A percentile compares a stretch with the other conserved stretches of the same genome.
Evolutionary conservation across 768 basidiomycete genomes (phyloP).

Genomic region (Cyclocybe cylindracea): DNA sequence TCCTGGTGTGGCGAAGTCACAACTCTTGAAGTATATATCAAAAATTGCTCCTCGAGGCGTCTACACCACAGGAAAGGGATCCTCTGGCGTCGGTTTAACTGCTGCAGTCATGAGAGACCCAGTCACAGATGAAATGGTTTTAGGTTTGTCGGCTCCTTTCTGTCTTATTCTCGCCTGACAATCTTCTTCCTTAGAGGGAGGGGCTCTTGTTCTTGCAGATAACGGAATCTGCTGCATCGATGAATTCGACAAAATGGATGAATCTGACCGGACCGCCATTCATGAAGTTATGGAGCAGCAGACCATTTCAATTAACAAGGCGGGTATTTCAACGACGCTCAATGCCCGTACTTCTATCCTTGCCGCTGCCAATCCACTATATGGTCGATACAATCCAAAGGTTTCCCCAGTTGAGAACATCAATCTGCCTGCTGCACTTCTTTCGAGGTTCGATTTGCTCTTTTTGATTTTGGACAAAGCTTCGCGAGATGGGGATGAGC

Average conservation of each 20-base stretch:
- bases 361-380: conserved; percentile 96
- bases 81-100: conserved; percentile 97
- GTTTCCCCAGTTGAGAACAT: conserved; percentile 98
- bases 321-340: conserved; percentile 96
- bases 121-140: conserved; percentile 98
- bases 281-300: conserved; percentile 99
- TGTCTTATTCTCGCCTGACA: neutral
- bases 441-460: conserved; percentile 95
- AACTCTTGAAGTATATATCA: conserved; percentile 95
- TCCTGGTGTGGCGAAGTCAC: conserved; percentile 98
- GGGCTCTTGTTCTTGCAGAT: conserved; percentile 97
- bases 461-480: conserved; percentile 98
- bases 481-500: conserved; percentile 90
- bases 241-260: conserved; percentile 99
- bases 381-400: conserved; percentile 97
- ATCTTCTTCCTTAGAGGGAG: conserved; percentile 73
- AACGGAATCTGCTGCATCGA: conserved; percentile 99
- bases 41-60: conserved; percentile 98
- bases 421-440: conserved; percentile 93
- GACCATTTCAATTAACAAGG: conserved; percentile 99
- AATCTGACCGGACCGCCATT: conserved; percentile 94
- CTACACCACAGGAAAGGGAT: conserved; percentile 98
- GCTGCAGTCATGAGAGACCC: conserved; percentile 99
- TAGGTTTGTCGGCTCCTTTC: conserved; percentile 59
- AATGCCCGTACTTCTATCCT: conserved; percentile 98